Conservation (phyloP, 257 asterid genomes). For the Solanum tacnaense region DNA sequence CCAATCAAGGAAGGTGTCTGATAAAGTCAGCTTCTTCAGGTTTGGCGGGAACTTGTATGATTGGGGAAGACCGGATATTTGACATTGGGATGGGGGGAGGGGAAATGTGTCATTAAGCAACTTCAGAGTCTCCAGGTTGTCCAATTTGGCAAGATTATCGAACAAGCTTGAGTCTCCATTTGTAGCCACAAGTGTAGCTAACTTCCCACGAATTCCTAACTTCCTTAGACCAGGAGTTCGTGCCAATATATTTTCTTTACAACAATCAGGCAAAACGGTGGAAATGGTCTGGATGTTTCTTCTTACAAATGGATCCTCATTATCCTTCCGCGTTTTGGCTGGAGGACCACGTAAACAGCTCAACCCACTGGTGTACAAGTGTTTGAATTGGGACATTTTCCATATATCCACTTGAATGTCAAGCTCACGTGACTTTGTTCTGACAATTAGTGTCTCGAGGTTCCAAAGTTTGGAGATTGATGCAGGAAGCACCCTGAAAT, state of each 20-base stretch:
- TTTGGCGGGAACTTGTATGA: conserved; percentile 32
- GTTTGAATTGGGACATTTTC: conserved; percentile 32
- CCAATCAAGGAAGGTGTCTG: conserved; percentile 28
- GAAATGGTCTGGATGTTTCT: conserved; percentile 27
- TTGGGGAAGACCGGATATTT: conserved; percentile 18
- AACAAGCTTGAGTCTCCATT: conserved; percentile 9
- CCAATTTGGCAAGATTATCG: conserved; percentile 24
- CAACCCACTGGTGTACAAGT: conserved; percentile 24
- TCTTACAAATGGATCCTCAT: conserved; percentile 26
- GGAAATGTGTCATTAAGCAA: conserved; percentile 28
- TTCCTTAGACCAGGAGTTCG: conserved; percentile 28
- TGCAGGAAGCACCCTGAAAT: conserved; percentile 27
- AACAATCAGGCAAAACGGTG: conserved; percentile 23
- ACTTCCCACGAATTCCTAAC: conserved; percentile 27
- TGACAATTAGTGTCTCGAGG: conserved; percentile 26
- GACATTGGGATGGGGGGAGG: conserved; percentile 14
- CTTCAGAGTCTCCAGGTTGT: conserved; percentile 27
- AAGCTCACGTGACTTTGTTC: conserved; percentile 20
- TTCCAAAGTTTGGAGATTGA: conserved; percentile 32
- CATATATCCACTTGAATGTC: conserved; percentile 24
- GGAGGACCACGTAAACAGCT: conserved; percentile 25
- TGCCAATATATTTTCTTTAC: conserved; percentile 27
- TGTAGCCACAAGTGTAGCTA: conserved; percentile 4
- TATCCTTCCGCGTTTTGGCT: conserved; percentile 18
- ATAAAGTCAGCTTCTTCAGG: conserved; percentile 33